Evolutionary conservation across 306 rosid species (phyloP).

Genomic region (Betula pendula): DNA sequence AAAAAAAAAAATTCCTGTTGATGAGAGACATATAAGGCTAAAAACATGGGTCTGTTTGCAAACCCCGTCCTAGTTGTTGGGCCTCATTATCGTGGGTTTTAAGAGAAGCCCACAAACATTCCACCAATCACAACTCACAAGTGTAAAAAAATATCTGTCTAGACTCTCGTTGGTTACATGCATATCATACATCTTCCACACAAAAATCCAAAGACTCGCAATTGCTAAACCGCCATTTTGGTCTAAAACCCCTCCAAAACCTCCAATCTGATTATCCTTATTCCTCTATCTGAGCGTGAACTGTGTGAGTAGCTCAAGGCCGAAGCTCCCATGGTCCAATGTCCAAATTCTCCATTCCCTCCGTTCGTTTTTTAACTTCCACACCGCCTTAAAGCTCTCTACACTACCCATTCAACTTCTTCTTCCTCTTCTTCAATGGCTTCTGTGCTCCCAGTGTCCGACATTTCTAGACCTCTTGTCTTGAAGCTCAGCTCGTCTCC

Average conservation of each 20-base stretch:
- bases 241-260: slow-evolving; percentile 61
- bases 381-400: slow-evolving; percentile 14
- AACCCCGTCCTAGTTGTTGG: neutral
- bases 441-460: slow-evolving; percentile 41
- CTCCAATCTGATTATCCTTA: slow-evolving; percentile 23
- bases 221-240: no score
- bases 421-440: slow-evolving; percentile 42
- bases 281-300: neutral
- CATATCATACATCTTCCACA: no score
- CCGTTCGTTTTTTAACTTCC: neutral
- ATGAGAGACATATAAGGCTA: no score
- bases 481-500: slow-evolving; percentile 44
- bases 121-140: no score
- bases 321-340: slow-evolving; percentile 23
- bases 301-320: neutral
- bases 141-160: no score
- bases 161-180: no score
- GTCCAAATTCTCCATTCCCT: slow-evolving; percentile 7
- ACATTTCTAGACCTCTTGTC: slow-evolving; percentile 33
- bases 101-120: no score
- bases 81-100: no score
- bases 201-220: no score
- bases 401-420: neutral
- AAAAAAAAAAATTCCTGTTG: no score
- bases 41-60: neutral